These are phyloP conservation scores for Ascoidea tarda DNA, from an alignment of 805 yeast species.

Conservation along the genomic window DNA sequence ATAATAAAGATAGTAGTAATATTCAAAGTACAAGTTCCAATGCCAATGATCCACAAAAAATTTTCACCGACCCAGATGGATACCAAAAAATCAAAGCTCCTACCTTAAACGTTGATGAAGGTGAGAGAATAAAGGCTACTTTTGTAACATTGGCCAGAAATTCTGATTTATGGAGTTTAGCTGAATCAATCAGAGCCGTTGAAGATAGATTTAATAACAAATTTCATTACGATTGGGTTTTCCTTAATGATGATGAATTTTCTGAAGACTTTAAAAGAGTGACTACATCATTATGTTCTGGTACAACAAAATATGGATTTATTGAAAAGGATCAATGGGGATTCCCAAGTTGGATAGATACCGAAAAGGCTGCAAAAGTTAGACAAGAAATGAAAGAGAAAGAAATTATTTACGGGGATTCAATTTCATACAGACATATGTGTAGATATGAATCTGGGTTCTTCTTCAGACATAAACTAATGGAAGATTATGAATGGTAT, in stretches of 20 bases:
- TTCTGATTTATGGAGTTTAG: slow-evolving; percentile 46
- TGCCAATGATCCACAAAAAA: neutral
- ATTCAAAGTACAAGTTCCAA: neutral
- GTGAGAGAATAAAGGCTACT: slow-evolving; percentile 46
- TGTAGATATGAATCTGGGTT: slow-evolving; percentile 87
- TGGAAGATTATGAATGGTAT: slow-evolving; percentile 74
- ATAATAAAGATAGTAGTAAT: neutral
- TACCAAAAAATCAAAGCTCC: slow-evolving; percentile 4
- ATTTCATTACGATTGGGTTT: slow-evolving; percentile 89
- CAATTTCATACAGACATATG: slow-evolving; percentile 74
- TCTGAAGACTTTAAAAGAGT: slow-evolving; percentile 63
- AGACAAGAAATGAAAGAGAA: slow-evolving; percentile 38
- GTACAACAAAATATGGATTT: slow-evolving; percentile 61
- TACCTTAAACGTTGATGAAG: slow-evolving; percentile 17
- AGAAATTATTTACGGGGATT: slow-evolving; percentile 48
- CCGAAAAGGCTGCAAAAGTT: slow-evolving; percentile 42
- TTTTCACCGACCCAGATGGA: slow-evolving; percentile 5
- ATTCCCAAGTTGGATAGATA: slow-evolving; percentile 74
- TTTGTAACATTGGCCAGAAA: slow-evolving; percentile 74
- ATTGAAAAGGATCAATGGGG: slow-evolving; percentile 85
- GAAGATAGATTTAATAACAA: slow-evolving; percentile 83
- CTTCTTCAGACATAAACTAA: slow-evolving; percentile 64
- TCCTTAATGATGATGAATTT: slow-evolving; percentile 79
- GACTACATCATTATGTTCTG: slow-evolving; percentile 58
- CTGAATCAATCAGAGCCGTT: slow-evolving; percentile 55